Percentiles rank a stretch among this genome's conserved stretches.
These are phyloP conservation scores for Mycena polygramma DNA, from an alignment of 768 basidiomycete species.

Conservation along the genomic window DNA sequence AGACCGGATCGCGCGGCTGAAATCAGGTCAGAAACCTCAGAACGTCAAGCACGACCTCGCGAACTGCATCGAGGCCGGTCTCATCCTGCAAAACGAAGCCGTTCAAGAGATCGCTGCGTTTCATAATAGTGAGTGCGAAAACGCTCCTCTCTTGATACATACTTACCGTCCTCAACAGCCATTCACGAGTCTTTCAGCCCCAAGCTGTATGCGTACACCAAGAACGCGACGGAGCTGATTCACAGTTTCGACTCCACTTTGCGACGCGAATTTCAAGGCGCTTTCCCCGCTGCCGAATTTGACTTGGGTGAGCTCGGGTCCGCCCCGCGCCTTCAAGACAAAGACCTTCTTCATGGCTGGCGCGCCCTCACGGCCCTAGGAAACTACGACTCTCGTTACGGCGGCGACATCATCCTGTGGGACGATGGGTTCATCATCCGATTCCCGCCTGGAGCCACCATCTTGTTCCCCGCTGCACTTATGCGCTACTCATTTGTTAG, in stretches of 20 bases:
- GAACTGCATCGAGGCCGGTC: neutral
- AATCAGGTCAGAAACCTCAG: slow-evolving; percentile 2
- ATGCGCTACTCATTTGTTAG: slow-evolving; percentile 2
- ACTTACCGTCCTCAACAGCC: neutral
- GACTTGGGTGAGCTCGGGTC: neutral
- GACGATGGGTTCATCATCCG: neutral
- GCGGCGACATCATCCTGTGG: slow-evolving; percentile 4
- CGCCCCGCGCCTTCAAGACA: neutral
- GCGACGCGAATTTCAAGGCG: neutral
- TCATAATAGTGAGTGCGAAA: neutral
- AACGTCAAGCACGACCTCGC: neutral
- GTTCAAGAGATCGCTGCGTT: neutral
- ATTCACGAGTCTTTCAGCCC: neutral
- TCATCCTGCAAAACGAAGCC: neutral
- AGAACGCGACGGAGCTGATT: neutral
- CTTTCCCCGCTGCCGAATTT: neutral
- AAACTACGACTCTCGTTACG: neutral
- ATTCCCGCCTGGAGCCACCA: neutral
- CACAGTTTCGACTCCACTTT: neutral
- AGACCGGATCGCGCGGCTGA: neutral
- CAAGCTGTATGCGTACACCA: neutral
- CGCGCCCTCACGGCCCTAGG: neutral
- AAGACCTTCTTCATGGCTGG: slow-evolving; percentile 1
- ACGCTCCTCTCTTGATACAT: too few relatives aligned
- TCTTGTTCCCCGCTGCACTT: neutral